These are phyloP conservation scores for Karstenula rhodostoma DNA, from an alignment of 2,329 filamentous ascomycete species.

Conservation along the genomic window DNA sequence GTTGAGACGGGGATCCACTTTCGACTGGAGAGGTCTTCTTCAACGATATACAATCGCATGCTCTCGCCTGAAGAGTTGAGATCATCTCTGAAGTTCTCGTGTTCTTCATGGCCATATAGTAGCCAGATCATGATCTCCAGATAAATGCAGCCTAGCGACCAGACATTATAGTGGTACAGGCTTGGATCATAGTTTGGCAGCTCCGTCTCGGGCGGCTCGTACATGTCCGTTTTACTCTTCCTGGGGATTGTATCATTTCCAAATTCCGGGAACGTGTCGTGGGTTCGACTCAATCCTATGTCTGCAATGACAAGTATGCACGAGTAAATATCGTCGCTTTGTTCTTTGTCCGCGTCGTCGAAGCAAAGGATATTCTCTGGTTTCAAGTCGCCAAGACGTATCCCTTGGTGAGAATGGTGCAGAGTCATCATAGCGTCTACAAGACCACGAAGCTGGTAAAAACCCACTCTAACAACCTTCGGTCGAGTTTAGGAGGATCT, in stretches of 20 bases:
- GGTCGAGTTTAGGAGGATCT: constrained; percentile 1
- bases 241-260: constrained; percentile 11
- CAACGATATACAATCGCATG: constrained; percentile 12
- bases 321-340: neutral
- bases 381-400: constrained; percentile 21
- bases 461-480: constrained; percentile 14
- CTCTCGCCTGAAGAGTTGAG: neutral
- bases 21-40: neutral
- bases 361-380: constrained; percentile 25
- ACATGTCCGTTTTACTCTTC: constrained; percentile 14
- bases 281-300: constrained; percentile 17
- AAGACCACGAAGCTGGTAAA: constrained; percentile 24
- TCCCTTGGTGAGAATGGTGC: constrained; percentile 9
- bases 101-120: constrained; percentile 15
- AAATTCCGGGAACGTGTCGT: constrained; percentile 10
- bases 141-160: constrained; percentile 27
- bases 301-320: constrained; percentile 23
- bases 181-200: constrained; percentile 3
- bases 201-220: constrained; percentile 20
- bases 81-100: constrained; percentile 12
- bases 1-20: constrained; percentile 6
- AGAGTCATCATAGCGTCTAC: constrained; percentile 17
- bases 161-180: constrained; percentile 23
- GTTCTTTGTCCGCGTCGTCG: neutral
- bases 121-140: constrained; percentile 28